phyloP scores from a whole-genome alignment of 2,329 filamentous ascomycete genomes.

The Cryphonectria japonica region DNA sequence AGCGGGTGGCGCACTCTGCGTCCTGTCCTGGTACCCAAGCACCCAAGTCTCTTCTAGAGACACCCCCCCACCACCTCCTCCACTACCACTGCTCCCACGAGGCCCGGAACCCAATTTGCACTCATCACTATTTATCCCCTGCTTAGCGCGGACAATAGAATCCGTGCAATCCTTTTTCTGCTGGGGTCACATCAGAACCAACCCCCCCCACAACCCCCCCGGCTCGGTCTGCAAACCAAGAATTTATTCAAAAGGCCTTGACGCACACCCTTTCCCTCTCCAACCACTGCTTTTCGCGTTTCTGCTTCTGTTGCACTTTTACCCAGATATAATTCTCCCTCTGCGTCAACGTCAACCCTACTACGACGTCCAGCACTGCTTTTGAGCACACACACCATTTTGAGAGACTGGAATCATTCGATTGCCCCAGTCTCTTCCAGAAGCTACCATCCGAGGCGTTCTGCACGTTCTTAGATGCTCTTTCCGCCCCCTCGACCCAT shows the following conservation, averaged over 20 bases:
- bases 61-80: slow-evolving; percentile 31
- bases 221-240: slow-evolving; percentile 5
- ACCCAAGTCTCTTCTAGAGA: slow-evolving; percentile 28
- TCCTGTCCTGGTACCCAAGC: neutral
- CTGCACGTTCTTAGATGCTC: slow-evolving; percentile 43
- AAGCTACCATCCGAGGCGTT: slow-evolving; percentile 42
- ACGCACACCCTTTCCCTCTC: slow-evolving; percentile 31
- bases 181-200: slow-evolving; percentile 4
- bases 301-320: slow-evolving; percentile 28
- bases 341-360: slow-evolving; percentile 26
- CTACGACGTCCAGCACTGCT: slow-evolving; percentile 9
- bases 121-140: slow-evolving; percentile 14
- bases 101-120: slow-evolving; percentile 5
- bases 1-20: slow-evolving; percentile 6
- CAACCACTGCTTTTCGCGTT: slow-evolving; percentile 23
- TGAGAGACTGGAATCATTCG: slow-evolving; percentile 39
- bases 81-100: slow-evolving; percentile 20
- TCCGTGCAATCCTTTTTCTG: slow-evolving; percentile 6
- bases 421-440: slow-evolving; percentile 45
- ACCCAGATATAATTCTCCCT: slow-evolving; percentile 12
- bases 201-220: neutral
- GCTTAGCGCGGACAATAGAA: slow-evolving; percentile 12
- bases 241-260: slow-evolving; percentile 22
- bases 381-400: slow-evolving; percentile 22
- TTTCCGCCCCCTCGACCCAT: slow-evolving; percentile 19